Evolutionary conservation across 2,329 filamentous ascomycete species (phyloP).

Genomic region (Trichocomaceae sp.): DNA sequence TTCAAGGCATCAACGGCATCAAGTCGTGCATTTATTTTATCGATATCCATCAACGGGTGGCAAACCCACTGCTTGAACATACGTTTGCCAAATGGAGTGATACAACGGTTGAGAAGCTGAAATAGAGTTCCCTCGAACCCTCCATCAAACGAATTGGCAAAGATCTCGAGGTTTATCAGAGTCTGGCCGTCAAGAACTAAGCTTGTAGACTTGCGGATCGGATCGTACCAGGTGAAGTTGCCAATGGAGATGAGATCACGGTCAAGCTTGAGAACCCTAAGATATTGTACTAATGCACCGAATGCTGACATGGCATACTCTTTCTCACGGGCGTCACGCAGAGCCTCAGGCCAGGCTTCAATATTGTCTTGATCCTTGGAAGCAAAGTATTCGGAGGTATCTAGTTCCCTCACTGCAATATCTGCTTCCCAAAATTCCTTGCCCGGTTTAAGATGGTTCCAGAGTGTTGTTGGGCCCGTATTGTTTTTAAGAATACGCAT

Average conservation of each 20-base stretch:
- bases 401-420: slow-evolving; percentile 71
- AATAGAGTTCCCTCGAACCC: slow-evolving; percentile 82
- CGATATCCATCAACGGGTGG: slow-evolving; percentile 80
- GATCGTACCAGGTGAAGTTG: slow-evolving; percentile 87
- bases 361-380: slow-evolving; percentile 50
- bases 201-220: slow-evolving; percentile 83
- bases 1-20: slow-evolving; percentile 94
- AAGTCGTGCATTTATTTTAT: slow-evolving; percentile 84
- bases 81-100: slow-evolving; percentile 94
- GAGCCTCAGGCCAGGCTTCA: slow-evolving; percentile 69
- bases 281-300: slow-evolving; percentile 80
- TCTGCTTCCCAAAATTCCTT: slow-evolving; percentile 91
- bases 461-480: slow-evolving; percentile 83
- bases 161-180: slow-evolving; percentile 95
- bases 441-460: slow-evolving; percentile 83
- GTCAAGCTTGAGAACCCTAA: slow-evolving; percentile 82
- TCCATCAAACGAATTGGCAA: slow-evolving; percentile 86
- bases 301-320: slow-evolving; percentile 84
- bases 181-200: slow-evolving; percentile 92
- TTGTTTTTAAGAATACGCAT: slow-evolving; percentile 94
- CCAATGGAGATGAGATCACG: slow-evolving; percentile 77
- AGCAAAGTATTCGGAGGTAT: slow-evolving; percentile 71
- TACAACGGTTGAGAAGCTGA: slow-evolving; percentile 81
- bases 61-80: slow-evolving; percentile 96
- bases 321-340: slow-evolving; percentile 67